These are phyloP conservation scores for Ascochyta koolunga DNA, from an alignment of 2,329 filamentous ascomycete species.

Conservation along the genomic window DNA sequence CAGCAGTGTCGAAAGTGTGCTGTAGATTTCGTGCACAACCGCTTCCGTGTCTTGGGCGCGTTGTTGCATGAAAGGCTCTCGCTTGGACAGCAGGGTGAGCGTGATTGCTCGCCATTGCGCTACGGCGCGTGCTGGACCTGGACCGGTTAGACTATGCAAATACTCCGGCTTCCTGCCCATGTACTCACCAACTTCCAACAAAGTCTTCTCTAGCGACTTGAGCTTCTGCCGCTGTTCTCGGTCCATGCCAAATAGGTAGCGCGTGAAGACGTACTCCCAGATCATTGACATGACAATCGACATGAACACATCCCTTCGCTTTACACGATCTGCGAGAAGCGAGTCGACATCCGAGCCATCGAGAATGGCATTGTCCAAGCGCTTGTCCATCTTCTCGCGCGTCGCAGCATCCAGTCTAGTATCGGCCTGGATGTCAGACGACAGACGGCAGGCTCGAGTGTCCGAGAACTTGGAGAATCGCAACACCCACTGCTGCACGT, in stretches of 20 bases:
- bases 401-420: slow-evolving; percentile 40
- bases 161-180: neutral
- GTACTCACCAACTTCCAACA: slow-evolving; percentile 74
- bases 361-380: slow-evolving; percentile 90
- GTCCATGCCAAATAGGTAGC: slow-evolving; percentile 98
- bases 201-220: slow-evolving; percentile 90
- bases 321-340: slow-evolving; percentile 86
- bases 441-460: slow-evolving; percentile 82
- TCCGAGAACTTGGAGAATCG: slow-evolving; percentile 98
- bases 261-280: slow-evolving; percentile 97
- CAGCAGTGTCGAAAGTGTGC: slow-evolving; percentile 81
- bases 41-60: slow-evolving; percentile 91
- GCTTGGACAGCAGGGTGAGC: slow-evolving; percentile 82
- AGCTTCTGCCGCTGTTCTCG: slow-evolving; percentile 96
- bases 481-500: slow-evolving; percentile 96
- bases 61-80: slow-evolving; percentile 80
- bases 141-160: slow-evolving; percentile 15
- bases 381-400: slow-evolving; percentile 84
- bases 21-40: slow-evolving; percentile 89
- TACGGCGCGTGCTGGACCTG: slow-evolving; percentile 79
- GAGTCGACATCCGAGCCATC: slow-evolving; percentile 92
- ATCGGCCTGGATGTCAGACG: slow-evolving; percentile 78
- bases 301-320: slow-evolving; percentile 94
- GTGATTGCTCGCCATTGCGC: slow-evolving; percentile 97
- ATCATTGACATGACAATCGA: slow-evolving; percentile 99